A percentile compares a stretch with the other conserved stretches of the same genome.
Evolutionary conservation across 179 eudicot species (phyloP).

Genomic region (Nepenthes alata): DNA sequence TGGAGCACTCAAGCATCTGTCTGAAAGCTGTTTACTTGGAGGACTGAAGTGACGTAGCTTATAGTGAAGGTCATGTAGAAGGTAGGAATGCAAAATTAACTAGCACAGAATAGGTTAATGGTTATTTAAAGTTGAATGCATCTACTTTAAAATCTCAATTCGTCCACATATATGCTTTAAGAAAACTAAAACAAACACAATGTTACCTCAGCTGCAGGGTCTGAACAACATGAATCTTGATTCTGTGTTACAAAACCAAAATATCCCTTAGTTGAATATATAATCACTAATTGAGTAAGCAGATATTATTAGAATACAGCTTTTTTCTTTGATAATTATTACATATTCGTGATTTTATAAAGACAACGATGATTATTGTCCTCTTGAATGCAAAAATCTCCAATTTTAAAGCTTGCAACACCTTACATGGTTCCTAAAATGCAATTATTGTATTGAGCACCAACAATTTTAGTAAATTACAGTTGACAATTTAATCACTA

Average conservation of each 20-base stretch:
- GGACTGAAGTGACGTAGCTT: constrained; percentile 28
- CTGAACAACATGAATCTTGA: constrained; percentile 37
- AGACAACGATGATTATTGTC: too few relatives aligned
- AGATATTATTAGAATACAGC: too few relatives aligned
- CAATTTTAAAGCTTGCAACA: too few relatives aligned
- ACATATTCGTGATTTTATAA: too few relatives aligned
- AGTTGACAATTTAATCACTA: too few relatives aligned
- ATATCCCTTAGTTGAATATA: too few relatives aligned
- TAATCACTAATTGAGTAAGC: too few relatives aligned
- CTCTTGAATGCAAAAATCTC: too few relatives aligned
- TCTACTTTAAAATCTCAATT: neutral
- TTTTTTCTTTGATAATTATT: neutral
- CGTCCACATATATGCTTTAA: neutral
- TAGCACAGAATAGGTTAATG: constrained; percentile 11
- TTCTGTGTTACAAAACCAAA: constrained; percentile 17
- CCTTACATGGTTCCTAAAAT: too few relatives aligned
- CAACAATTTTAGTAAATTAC: too few relatives aligned
- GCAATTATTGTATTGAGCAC: too few relatives aligned
- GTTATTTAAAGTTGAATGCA: neutral
- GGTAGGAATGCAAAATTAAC: constrained; percentile 45
- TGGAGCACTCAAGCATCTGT: constrained; percentile 19
- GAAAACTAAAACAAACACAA: neutral
- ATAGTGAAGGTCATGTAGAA: constrained; percentile 39
- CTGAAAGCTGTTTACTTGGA: constrained; percentile 19
- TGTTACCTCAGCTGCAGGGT: constrained; percentile 38